These are phyloP conservation scores for Spinacia oleracea DNA, from an alignment of 179 eudicot genomes.

Conservation along the genomic window DNA sequence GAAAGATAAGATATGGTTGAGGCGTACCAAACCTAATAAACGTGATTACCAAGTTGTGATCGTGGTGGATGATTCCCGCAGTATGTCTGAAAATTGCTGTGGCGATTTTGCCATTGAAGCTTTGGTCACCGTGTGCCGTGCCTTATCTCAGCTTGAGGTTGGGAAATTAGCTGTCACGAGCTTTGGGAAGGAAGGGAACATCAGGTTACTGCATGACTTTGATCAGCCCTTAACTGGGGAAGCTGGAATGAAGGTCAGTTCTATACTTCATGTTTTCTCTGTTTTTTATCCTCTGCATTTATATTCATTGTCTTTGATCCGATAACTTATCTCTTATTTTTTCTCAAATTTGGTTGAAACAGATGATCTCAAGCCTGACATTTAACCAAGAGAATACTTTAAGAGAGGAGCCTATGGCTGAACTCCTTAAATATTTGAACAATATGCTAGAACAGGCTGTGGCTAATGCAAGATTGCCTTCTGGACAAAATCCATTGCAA, in stretches of 20 bases:
- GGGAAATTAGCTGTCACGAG: conserved; percentile 93
- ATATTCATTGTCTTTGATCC: not conserved
- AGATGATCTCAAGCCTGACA: conserved; percentile 94
- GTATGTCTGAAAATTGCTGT: conserved; percentile 91
- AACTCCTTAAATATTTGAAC: conserved; percentile 69
- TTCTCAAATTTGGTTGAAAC: conserved; percentile 24
- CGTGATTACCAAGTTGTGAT: conserved; percentile 96
- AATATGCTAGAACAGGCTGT: conserved; percentile 74
- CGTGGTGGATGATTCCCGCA: conserved; percentile 93
- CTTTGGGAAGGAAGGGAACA: conserved; percentile 87
- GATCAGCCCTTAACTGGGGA: conserved; percentile 86
- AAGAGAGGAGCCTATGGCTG: conserved; percentile 76
- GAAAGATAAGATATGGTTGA: conserved; percentile 97
- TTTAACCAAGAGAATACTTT: conserved; percentile 92
- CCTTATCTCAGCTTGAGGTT: conserved; percentile 93
- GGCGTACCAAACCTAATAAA: conserved; percentile 89
- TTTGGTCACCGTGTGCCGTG: conserved; percentile 96
- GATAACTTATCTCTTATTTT: not conserved
- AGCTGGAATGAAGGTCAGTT: conserved; percentile 84
- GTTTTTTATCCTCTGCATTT: not conserved
- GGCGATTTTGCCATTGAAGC: conserved; percentile 93
- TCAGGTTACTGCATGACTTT: conserved; percentile 79
- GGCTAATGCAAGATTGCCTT: conserved; percentile 76
- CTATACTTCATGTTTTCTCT: not conserved
- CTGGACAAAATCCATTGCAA: conserved; percentile 88